Conservation (phyloP, 164 flowering plant genomes). For the Piper longum region DNA sequence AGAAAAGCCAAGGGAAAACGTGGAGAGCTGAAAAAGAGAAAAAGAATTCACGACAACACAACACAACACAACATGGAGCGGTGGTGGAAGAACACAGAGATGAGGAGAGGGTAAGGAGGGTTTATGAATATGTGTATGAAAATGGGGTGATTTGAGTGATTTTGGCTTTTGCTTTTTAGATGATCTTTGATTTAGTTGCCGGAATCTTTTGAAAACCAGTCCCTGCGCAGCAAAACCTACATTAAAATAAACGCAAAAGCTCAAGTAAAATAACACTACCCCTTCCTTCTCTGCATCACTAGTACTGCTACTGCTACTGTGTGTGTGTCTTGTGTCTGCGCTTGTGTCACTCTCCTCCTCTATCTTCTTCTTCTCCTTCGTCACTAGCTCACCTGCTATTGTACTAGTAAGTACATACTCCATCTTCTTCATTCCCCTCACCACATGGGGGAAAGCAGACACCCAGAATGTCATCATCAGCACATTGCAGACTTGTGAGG, state of each 20-base stretch:
- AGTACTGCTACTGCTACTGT: no score
- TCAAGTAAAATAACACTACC: background rate
- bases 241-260: background rate
- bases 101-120: background rate
- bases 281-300: background rate
- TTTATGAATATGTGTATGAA: no score
- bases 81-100: background rate
- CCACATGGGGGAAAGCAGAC: background rate
- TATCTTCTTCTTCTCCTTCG: conserved; percentile 4
- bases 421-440: background rate
- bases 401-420: no score
- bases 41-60: no score
- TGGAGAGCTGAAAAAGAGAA: background rate
- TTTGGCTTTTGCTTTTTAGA: conserved; percentile 13
- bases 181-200: conserved; percentile 1
- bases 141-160: conserved; percentile 1
- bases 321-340: conserved; percentile 11
- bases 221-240: background rate
- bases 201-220: conserved; percentile 16
- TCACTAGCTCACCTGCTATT: no score
- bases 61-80: no score
- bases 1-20: background rate
- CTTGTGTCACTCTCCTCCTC: conserved; percentile 1
- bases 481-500: no score
- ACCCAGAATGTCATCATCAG: no score